A percentile compares a stretch with the other conserved stretches of the same genome.
Evolutionary conservation across 257 asterid species (phyloP).

Genomic region (Solanum okadae): DNA sequence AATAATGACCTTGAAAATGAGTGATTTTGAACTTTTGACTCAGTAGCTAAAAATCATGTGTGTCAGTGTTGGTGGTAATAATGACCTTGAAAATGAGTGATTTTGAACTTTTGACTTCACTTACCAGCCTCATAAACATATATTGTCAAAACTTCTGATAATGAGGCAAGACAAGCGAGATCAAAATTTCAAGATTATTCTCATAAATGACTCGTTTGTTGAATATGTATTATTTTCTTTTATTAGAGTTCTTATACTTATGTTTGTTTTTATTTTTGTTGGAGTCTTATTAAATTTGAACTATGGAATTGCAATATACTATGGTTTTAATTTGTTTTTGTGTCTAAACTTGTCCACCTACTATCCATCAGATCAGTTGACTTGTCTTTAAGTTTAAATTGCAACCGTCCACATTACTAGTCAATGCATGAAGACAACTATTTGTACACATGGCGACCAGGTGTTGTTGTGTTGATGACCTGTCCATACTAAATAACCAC

Average conservation of each 20-base stretch:
- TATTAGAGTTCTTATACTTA: not conserved
- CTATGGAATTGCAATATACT: not conserved
- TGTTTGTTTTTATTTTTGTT: not conserved
- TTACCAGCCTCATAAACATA: not conserved
- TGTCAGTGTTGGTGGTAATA: not conserved
- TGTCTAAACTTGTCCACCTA: not conserved
- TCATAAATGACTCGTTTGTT: no score
- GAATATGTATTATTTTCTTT: not conserved
- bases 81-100: not conserved
- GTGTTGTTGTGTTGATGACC: not conserved
- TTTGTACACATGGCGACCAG: conserved; percentile 8
- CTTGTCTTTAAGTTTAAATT: not conserved
- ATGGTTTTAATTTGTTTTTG: not conserved
- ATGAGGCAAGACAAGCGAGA: not conserved
- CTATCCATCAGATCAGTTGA: conserved; percentile 10
- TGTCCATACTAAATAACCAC: not conserved
- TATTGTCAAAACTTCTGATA: not conserved
- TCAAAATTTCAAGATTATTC: not conserved
- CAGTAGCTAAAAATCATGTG: no score
- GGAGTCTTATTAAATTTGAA: not conserved
- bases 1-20: not conserved
- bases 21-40: not conserved
- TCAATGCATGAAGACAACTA: not conserved
- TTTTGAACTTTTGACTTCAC: not conserved
- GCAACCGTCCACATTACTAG: conserved; percentile 2